These are phyloP conservation scores for Podospora pseudocomata DNA, from an alignment of 495 filamentous ascomycete species.

Conservation along the genomic window DNA sequence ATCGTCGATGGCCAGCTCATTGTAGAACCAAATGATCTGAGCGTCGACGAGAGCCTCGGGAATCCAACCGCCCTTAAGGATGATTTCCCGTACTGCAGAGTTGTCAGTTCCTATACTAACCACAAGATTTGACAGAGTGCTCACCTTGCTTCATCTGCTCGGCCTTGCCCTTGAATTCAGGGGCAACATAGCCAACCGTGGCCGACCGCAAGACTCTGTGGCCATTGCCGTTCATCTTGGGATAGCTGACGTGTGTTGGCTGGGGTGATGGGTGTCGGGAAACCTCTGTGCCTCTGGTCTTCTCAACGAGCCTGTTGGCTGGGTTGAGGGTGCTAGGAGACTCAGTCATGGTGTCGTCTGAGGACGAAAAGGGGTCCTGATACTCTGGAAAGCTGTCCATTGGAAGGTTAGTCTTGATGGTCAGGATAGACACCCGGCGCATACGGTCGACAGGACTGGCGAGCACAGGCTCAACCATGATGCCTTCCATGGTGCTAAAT, in stretches of 20 bases:
- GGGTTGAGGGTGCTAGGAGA: slow-evolving; percentile 22
- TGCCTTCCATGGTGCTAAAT: slow-evolving; percentile 24
- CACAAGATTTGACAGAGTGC: slow-evolving; percentile 22
- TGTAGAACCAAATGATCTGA: slow-evolving; percentile 95
- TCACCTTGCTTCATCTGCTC: slow-evolving; percentile 88
- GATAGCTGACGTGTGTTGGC: slow-evolving; percentile 72
- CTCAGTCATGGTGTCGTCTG: slow-evolving; percentile 34
- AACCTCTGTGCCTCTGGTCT: slow-evolving; percentile 28
- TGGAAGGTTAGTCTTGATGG: slow-evolving; percentile 44
- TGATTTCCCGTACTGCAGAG: slow-evolving; percentile 39
- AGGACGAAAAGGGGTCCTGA: slow-evolving; percentile 37
- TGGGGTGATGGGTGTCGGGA: slow-evolving; percentile 74
- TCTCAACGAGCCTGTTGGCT: slow-evolving; percentile 36
- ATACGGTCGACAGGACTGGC: slow-evolving; percentile 21
- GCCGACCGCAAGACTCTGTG: slow-evolving; percentile 74
- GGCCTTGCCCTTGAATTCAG: slow-evolving; percentile 90
- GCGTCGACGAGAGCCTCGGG: slow-evolving; percentile 75
- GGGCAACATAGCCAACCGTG: slow-evolving; percentile 92
- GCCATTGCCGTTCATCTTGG: slow-evolving; percentile 53
- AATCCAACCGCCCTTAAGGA: slow-evolving; percentile 64
- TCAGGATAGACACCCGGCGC: slow-evolving; percentile 35
- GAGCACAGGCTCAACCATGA: slow-evolving; percentile 16
- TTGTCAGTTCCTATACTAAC: slow-evolving; percentile 21
- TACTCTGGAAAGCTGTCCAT: slow-evolving; percentile 41
- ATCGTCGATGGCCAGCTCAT: slow-evolving; percentile 94